Percentiles rank a stretch among this genome's conserved stretches.
Evolutionary conservation across 306 rosid species (phyloP).

Genomic region (Chamaecrista fasciculata): DNA sequence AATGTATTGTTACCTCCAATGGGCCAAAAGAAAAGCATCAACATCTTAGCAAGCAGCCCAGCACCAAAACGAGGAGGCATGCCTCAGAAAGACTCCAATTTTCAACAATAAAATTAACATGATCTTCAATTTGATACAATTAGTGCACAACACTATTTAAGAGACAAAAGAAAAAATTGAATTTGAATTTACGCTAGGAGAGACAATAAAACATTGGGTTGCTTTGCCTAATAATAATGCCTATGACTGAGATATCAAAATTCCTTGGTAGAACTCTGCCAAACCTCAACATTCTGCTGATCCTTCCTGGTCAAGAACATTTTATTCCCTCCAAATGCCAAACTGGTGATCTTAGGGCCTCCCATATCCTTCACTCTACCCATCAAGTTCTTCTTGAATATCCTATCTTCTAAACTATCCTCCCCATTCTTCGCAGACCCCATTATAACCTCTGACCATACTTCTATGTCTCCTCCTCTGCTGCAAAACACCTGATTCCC

Average conservation of each 20-base stretch:
- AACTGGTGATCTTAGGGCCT: conserved; percentile 55
- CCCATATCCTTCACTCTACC: conserved; percentile 79
- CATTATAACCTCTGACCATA: conserved; percentile 82
- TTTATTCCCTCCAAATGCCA: conserved; percentile 85
- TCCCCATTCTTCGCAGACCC: conserved; percentile 30
- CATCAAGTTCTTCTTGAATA: conserved; percentile 74
- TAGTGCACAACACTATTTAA: neutral
- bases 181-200: neutral
- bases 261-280: conserved; percentile 75
- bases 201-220: neutral
- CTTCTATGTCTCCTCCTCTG: conserved; percentile 66
- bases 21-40: no score
- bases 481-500: conserved; percentile 83
- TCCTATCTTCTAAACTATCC: conserved; percentile 39
- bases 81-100: neutral
- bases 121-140: neutral
- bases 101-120: neutral
- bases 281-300: conserved; percentile 80
- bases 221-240: neutral
- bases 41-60: neutral
- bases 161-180: neutral
- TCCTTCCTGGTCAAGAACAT: conserved; percentile 84
- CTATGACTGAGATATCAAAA: conserved; percentile 32
- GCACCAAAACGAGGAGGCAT: neutral
- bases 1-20: no score